Evolutionary conservation across 2,329 filamentous ascomycete species (phyloP).

Genomic region (Cordyceps cicadae): DNA sequence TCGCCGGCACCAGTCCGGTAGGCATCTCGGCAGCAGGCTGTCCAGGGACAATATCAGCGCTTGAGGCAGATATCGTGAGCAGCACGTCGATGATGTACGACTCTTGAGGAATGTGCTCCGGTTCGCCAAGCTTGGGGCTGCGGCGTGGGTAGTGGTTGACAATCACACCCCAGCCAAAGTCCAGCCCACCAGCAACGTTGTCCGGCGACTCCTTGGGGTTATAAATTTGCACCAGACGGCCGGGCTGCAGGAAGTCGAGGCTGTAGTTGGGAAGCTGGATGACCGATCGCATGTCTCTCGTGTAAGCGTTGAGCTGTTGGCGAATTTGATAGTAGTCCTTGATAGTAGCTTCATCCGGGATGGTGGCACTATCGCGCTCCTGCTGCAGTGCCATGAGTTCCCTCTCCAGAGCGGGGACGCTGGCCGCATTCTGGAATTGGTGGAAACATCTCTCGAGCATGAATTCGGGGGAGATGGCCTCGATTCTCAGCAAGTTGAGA

Average conservation of each 20-base stretch:
- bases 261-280: conserved; percentile 89
- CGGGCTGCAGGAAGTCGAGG: conserved; percentile 73
- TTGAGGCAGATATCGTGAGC: conserved; percentile 47
- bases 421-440: conserved; percentile 93
- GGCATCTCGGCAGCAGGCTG: conserved; percentile 40
- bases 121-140: conserved; percentile 55
- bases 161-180: conserved; percentile 93
- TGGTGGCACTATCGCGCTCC: conserved; percentile 63
- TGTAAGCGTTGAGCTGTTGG: conserved; percentile 74
- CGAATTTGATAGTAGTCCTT: conserved; percentile 91
- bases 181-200: conserved; percentile 32
- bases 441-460: conserved; percentile 99
- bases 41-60: conserved; percentile 35
- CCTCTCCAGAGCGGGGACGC: conserved; percentile 74
- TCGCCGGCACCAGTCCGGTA: conserved; percentile 45
- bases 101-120: conserved; percentile 66
- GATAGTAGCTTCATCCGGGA: conserved; percentile 78
- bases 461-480: conserved; percentile 96
- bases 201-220: conserved; percentile 46
- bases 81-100: conserved; percentile 77
- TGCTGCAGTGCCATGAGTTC: conserved; percentile 71
- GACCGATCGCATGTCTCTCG: conserved; percentile 81
- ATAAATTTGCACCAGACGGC: conserved; percentile 82
- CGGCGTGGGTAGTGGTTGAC: conserved; percentile 63
- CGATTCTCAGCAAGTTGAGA: conserved; percentile 90